These are phyloP conservation scores for Bromus sterilis DNA, from an alignment of 176 grass and related monocot species.

Conservation along the genomic window DNA sequence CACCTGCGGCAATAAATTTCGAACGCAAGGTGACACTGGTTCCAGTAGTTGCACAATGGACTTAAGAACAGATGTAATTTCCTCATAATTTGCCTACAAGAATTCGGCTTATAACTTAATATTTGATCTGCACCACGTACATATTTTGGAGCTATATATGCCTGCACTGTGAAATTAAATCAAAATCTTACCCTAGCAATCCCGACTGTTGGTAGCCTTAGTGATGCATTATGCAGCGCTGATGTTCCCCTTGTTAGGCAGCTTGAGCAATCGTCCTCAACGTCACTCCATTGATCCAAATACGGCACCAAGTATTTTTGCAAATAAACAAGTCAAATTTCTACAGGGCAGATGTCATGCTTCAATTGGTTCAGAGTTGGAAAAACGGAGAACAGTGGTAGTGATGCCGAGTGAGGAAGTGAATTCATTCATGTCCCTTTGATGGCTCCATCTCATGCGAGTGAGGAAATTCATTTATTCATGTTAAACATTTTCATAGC, in stretches of 20 bases:
- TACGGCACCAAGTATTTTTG: slow-evolving; percentile 28
- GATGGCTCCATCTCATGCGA: slow-evolving; percentile 4
- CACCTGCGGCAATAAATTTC: slow-evolving; percentile 56
- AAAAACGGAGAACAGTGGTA: not conserved
- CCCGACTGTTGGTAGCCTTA: slow-evolving; percentile 44
- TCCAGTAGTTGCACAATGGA: slow-evolving; percentile 42
- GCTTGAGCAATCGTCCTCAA: slow-evolving; percentile 42
- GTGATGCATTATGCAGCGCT: slow-evolving; percentile 56
- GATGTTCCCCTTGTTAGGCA: slow-evolving; percentile 48
- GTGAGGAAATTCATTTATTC: not conserved
- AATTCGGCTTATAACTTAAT: not conserved
- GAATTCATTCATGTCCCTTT: too few species aligned
- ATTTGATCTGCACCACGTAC: not conserved
- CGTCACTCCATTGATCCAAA: slow-evolving; percentile 47
- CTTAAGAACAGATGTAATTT: slow-evolving; percentile 51
- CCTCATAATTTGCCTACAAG: slow-evolving; percentile 43
- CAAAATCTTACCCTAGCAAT: slow-evolving; percentile 45
- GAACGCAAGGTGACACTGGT: slow-evolving; percentile 32
- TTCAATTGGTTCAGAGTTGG: too few species aligned
- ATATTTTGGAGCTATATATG: not conserved
- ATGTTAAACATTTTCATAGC: too few species aligned
- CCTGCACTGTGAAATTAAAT: not conserved
- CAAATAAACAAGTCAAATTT: not conserved
- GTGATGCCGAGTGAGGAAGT: not conserved
- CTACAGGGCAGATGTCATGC: not conserved